Conservation (phyloP, 2,329 filamentous ascomycete species). For the Rhinocladiella similis region DNA sequence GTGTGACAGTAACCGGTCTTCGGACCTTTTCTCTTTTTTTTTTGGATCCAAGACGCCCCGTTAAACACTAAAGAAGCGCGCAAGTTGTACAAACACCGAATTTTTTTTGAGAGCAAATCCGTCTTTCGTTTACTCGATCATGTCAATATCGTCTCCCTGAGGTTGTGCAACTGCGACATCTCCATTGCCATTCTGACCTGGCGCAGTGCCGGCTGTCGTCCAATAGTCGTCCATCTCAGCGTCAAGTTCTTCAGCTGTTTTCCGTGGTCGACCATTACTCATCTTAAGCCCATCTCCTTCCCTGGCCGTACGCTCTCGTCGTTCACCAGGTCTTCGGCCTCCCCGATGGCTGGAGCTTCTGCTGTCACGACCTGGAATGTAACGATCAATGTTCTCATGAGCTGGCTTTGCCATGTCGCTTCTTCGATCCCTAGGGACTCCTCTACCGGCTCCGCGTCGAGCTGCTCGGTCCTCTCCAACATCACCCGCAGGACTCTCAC, state of each 20-base stretch:
- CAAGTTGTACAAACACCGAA: too few species aligned
- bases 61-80: too few species aligned
- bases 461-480: constrained; percentile 37
- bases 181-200: constrained; percentile 31
- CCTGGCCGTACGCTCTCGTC: constrained; percentile 33
- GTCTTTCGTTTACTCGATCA: constrained; percentile 59
- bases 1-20: neutral
- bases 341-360: constrained; percentile 42
- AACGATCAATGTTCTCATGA: constrained; percentile 73
- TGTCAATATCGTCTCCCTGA: constrained; percentile 61
- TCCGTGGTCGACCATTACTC: constrained; percentile 65
- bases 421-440: constrained; percentile 49
- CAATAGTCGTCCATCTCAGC: constrained; percentile 98
- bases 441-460: constrained; percentile 40
- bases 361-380: constrained; percentile 63
- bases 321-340: constrained; percentile 49
- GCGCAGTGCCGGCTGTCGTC: constrained; percentile 49
- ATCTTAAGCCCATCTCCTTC: constrained; percentile 41
- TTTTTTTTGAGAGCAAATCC: neutral
- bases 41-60: too few species aligned
- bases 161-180: constrained; percentile 36
- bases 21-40: too few species aligned
- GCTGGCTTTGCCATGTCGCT: constrained; percentile 56
- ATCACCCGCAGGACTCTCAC: constrained; percentile 42
- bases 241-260: constrained; percentile 89